Evolutionary conservation across 148 eudicot species (phyloP).

Genomic region (Camellia granthamiana): DNA sequence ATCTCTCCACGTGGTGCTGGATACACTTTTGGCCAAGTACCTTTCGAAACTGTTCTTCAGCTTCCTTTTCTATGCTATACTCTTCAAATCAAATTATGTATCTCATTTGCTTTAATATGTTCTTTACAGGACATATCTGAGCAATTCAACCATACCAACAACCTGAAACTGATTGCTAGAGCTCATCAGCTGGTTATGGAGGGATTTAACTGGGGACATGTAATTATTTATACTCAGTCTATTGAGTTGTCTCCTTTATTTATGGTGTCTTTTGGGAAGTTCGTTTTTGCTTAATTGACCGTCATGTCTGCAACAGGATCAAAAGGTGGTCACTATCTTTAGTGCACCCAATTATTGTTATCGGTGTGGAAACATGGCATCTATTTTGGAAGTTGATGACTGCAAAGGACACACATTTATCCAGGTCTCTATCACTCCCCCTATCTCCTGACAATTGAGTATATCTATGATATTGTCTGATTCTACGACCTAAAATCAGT

Average conservation of each 20-base stretch:
- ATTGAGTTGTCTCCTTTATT: not conserved
- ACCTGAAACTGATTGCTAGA: slow-evolving; percentile 89
- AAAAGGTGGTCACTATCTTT: slow-evolving; percentile 97
- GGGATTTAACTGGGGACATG: slow-evolving; percentile 99
- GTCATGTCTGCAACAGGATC: slow-evolving; percentile 61
- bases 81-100: not conserved
- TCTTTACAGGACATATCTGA: slow-evolving; percentile 86
- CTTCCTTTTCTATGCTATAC: not conserved
- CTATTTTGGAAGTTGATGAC: slow-evolving; percentile 97
- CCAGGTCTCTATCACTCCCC: slow-evolving; percentile 55
- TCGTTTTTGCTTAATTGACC: slow-evolving; percentile 10
- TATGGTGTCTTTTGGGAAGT: not conserved
- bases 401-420: slow-evolving; percentile 95
- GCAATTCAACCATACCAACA: slow-evolving; percentile 96
- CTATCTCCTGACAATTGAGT: not conserved
- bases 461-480: not conserved
- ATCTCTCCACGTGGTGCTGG: slow-evolving; percentile 99
- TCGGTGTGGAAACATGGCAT: slow-evolving; percentile 99
- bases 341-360: slow-evolving; percentile 99
- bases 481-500: not conserved
- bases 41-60: not conserved
- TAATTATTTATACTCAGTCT: slow-evolving; percentile 27
- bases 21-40: slow-evolving; percentile 97
- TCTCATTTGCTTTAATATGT: not conserved
- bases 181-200: slow-evolving; percentile 99